phyloP scores from a whole-genome alignment of 2,329 filamentous ascomycete species.

The Pyrenophora graminea region DNA sequence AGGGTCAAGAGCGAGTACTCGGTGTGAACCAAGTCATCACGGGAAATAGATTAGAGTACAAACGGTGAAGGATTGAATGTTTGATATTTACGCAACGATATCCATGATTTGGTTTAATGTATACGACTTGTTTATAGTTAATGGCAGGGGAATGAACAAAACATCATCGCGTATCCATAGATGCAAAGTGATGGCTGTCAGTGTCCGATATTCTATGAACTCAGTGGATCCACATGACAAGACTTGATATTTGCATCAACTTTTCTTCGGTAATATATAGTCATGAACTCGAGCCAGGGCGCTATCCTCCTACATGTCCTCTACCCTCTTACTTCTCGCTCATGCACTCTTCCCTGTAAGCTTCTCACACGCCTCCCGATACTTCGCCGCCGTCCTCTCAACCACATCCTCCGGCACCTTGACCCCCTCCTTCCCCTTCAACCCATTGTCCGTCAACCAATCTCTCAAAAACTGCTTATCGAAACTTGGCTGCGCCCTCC shows the following conservation, averaged over 20 bases:
- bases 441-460: conserved; percentile 73
- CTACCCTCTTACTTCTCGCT: background rate
- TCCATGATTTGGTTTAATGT: conserved; percentile 23
- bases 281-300: too few species aligned
- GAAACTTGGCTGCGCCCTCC: conserved; percentile 78
- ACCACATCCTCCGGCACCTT: conserved; percentile 73
- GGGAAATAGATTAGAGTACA: background rate
- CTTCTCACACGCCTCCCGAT: conserved; percentile 74
- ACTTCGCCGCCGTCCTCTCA: conserved; percentile 70
- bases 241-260: too few species aligned
- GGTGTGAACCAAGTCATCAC: background rate
- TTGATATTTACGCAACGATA: conserved; percentile 19
- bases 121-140: conserved; percentile 1
- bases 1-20: conserved; percentile 20
- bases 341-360: conserved; percentile 58
- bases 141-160: background rate
- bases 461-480: conserved; percentile 79
- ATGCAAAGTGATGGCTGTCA: too few species aligned
- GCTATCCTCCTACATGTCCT: too few species aligned
- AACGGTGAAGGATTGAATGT: background rate
- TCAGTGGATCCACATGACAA: too few species aligned
- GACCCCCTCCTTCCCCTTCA: conserved; percentile 77
- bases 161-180: too few species aligned
- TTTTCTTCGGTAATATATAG: too few species aligned
- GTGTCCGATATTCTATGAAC: too few species aligned